A percentile compares a stretch with the other conserved stretches of the same genome.
Evolutionary conservation across 164 flowering plant genomes (phyloP).

Genomic region (Hamamelis virginiana): DNA sequence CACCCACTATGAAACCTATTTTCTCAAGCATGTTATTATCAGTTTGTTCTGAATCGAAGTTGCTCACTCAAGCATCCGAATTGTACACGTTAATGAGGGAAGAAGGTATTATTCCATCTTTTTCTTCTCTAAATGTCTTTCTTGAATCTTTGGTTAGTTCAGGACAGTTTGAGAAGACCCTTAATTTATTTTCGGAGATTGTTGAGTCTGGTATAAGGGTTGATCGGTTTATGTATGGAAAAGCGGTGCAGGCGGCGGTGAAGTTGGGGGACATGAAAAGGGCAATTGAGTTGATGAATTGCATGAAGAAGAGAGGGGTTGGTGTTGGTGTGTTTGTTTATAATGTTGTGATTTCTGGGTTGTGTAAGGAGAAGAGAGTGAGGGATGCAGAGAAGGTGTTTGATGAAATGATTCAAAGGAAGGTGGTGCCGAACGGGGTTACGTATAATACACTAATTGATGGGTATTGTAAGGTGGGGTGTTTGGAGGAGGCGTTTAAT

Average conservation of each 20-base stretch:
- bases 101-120: conserved; percentile 30
- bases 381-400: conserved; percentile 56
- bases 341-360: conserved; percentile 59
- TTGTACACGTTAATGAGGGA: conserved; percentile 26
- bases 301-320: conserved; percentile 40
- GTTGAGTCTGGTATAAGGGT: conserved; percentile 34
- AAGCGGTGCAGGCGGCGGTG: conserved; percentile 69
- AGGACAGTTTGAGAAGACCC: conserved; percentile 22
- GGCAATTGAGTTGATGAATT: conserved; percentile 38
- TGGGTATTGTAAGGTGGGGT: conserved; percentile 64
- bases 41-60: conserved; percentile 32
- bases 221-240: conserved; percentile 48
- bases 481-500: conserved; percentile 44
- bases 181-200: conserved; percentile 36
- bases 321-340: conserved; percentile 52
- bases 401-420: conserved; percentile 52
- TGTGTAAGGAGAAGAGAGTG: conserved; percentile 52
- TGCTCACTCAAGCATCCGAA: conserved; percentile 27
- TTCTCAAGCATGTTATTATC: conserved; percentile 34
- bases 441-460: conserved; percentile 66
- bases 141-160: conserved; percentile 37
- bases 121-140: conserved; percentile 29
- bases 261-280: conserved; percentile 50
- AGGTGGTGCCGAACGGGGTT: conserved; percentile 33
- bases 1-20: conserved; percentile 21